Conservation (phyloP, 345 rosid species). For the Nephelium lappaceum region DNA sequence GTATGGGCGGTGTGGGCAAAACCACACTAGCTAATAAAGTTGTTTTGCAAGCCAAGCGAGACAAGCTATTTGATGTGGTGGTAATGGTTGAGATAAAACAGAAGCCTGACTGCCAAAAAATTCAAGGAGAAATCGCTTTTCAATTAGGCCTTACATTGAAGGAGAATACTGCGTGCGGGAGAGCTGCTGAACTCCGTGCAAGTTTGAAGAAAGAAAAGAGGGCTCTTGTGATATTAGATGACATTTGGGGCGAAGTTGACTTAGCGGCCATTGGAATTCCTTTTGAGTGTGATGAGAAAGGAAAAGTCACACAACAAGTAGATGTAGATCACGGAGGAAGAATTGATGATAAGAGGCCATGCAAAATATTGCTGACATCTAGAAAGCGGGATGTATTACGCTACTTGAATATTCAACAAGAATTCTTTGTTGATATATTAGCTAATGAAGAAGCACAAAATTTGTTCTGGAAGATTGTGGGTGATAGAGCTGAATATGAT, state of each 20-base stretch:
- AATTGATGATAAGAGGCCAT: no score
- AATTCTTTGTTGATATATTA: no score
- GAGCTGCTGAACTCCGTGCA: neutral
- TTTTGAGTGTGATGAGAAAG: no score
- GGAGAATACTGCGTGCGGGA: neutral
- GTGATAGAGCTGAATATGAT: neutral
- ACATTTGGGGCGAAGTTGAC: neutral
- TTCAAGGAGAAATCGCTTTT: slow-evolving; percentile 20
- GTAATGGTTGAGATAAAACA: slow-evolving; percentile 9
- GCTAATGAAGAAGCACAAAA: no score
- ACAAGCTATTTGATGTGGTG: slow-evolving; percentile 12
- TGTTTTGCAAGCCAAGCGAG: neutral
- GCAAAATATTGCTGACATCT: no score
- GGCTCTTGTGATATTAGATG: slow-evolving; percentile 8
- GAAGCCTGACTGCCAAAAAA: slow-evolving; percentile 1
- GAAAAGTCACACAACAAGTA: no score
- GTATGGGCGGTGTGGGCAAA: slow-evolving; percentile 4
- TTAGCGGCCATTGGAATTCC: no score
- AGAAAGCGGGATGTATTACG: no score
- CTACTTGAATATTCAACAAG: no score
- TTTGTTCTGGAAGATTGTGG: neutral
- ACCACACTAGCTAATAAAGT: slow-evolving; percentile 21
- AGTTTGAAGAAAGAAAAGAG: slow-evolving; percentile 4
- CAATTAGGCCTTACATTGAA: slow-evolving; percentile 1
- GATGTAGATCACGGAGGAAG: no score